Evolutionary conservation across 148 eudicot species (phyloP), one percentile per base, ranked within the genome.

Genomic region (Beta vulgaris): DNA sequence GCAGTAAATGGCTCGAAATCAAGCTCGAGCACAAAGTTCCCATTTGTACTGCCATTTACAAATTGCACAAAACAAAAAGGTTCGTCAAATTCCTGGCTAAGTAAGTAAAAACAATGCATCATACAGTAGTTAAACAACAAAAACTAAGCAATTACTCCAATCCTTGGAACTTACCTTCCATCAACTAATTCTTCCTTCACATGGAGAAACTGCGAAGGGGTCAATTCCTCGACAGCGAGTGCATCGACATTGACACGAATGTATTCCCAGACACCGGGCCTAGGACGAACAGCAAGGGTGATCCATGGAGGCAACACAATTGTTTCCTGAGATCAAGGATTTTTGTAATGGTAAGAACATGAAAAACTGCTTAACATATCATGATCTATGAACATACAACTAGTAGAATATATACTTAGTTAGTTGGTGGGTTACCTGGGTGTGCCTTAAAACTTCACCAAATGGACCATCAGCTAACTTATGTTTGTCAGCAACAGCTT

Each of bases 251-350:
- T 91, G 72, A 95, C 86, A 35, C 93, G 81, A 26, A 95, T 82
- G 82, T 95, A 89, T 39, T 95, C 94, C 99, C 99, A 95, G 0
- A 95, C 98, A 78, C 99, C 99, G 1, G 99, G 99, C 82, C 97
- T 84, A 16, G 88, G 79, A 7, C 99, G 96, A 66, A 95, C 92
- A 44, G 97, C 96, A 48, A 95, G 86, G 18, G 91, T 93, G 68
- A 95, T 82, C 92, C 97, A 92, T 69, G 99, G 99, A 59, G 96
- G 76, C 66, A 82, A 40, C 54, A 95, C 91, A 64, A 95, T 92
- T 36, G 94, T 94, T 89, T 95, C 98, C 97, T 91, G 73, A 31
- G 48, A 67, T 28, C 0, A 2, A 36, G 23, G 15, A 2, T 8
- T 15, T n/a, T 14, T 23, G 5, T 35, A n/a, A 40, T 21, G 25